Evolutionary conservation across 768 basidiomycete genomes (phyloP).

Genomic region (Mycena polygramma): DNA sequence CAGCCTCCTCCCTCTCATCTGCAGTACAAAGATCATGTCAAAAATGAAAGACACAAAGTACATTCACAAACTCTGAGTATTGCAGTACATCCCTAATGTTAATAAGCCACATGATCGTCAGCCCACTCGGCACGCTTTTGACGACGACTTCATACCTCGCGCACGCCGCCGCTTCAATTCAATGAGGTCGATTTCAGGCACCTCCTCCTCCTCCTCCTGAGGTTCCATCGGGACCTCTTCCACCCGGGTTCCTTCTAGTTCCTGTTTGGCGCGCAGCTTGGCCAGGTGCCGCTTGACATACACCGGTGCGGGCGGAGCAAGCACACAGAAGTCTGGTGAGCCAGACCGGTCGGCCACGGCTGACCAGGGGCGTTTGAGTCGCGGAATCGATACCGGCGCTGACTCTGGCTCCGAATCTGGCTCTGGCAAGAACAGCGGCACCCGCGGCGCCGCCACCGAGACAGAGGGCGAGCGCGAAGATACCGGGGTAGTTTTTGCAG

Average conservation of each 20-base stretch:
- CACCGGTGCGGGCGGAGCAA: constrained; percentile 24
- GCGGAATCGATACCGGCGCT: not conserved
- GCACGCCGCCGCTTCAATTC: constrained; percentile 30
- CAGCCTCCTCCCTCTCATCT: constrained; percentile 61
- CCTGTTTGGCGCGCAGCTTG: not conserved
- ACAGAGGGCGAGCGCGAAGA: not conserved
- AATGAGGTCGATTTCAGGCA: not conserved
- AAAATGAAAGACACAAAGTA: constrained; percentile 6
- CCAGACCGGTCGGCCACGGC: not conserved
- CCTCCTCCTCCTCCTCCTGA: not conserved
- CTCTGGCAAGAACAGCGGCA: constrained; percentile 28
- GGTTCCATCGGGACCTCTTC: not conserved
- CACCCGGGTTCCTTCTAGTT: not conserved
- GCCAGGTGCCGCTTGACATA: constrained; percentile 20
- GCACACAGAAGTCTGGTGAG: constrained; percentile 4
- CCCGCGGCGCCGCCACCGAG: not conserved
- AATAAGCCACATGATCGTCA: constrained; percentile 1
- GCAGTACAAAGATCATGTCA: constrained; percentile 39
- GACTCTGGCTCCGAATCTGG: not conserved
- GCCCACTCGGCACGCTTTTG: constrained; percentile 10
- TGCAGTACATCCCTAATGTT: constrained; percentile 39
- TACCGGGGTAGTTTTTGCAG: constrained; percentile 21
- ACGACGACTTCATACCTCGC: constrained; percentile 33
- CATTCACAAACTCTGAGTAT: constrained; percentile 37
- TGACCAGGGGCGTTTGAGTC: not conserved